Base-by-base conservation (phyloP, 768 basidiomycete genomes). In the Royoungia palumana region DNA sequence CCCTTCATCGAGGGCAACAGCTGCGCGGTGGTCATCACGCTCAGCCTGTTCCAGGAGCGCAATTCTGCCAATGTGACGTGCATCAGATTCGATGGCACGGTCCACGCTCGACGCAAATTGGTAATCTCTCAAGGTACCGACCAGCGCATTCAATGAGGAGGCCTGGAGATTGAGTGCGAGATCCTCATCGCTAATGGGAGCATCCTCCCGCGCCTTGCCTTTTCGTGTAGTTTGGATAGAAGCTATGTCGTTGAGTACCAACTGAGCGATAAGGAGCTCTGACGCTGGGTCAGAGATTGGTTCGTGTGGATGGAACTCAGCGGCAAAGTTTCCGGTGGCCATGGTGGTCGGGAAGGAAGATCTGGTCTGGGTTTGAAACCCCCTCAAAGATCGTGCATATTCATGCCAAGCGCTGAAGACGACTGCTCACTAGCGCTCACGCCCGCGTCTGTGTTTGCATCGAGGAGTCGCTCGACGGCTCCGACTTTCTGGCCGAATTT, bases 111-210 rank as follows among this genome's bases (percentile, higher is more conserved):
- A 20, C 0, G 80, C 78, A 11, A 77, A 56, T 14, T 58, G 62
- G 13, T 62, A 48, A 50, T 80, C 78, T 3, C 65, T 59, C 22
- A 72, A 59, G n/a, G 60, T 36, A 0, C 53, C 56, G 4, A 74
- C 47, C 35, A 68, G 49, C 9, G 56, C 51, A 7, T 62, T 49
- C 6, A 76, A 44, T 14, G 70, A 66, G 24, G 74, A 66, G 3
- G 64, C 63, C 45, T 77, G 77, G 1, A 75, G 35, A 32, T 67
- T 64, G 8, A 77, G 61, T 0, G 81, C 81, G 8, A 71, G 45
- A 34, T 78, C 75, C 34, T 74, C 72, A 55, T 83, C 79, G 0
- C 69, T 62, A 6, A 61, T 59, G 3, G 66, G 59, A 1, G 55
- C 50, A 36, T 59, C 66, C 2, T 59, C 61, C 20, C 68, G 65